Evolutionary conservation across 163 green algal genomes (phyloP).

Genomic region (Scenedesmus sp.): DNA sequence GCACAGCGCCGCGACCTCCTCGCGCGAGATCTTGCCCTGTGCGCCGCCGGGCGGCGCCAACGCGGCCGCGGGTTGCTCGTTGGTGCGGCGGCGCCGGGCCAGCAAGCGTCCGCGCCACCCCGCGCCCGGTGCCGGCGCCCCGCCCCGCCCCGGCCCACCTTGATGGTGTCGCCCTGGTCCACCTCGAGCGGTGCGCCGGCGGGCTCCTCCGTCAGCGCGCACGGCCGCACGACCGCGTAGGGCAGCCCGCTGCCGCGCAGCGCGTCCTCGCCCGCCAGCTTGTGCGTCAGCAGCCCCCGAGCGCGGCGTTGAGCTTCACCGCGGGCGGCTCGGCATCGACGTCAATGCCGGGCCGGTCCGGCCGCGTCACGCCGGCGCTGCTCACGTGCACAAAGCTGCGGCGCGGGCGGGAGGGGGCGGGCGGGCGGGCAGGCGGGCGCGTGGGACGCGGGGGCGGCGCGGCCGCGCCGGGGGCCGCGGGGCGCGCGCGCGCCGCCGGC

Average conservation of each 20-base stretch:
- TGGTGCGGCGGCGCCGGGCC: too few relatives aligned
- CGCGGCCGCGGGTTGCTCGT: background rate
- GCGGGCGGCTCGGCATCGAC: slow-evolving; percentile 84
- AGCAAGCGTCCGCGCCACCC: too few relatives aligned
- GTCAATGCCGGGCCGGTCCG: slow-evolving; percentile 84
- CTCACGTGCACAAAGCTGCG: slow-evolving; percentile 77
- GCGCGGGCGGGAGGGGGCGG: slow-evolving; percentile 5
- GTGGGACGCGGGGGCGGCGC: background rate
- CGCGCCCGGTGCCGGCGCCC: too few relatives aligned
- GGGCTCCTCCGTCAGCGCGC: slow-evolving; percentile 91
- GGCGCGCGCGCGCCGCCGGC: too few relatives aligned
- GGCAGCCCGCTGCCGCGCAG: slow-evolving; percentile 79
- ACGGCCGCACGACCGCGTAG: slow-evolving; percentile 82
- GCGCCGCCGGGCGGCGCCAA: background rate
- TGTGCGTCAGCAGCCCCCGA: slow-evolving; percentile 94
- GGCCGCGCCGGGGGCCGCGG: too few relatives aligned
- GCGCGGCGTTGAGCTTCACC: slow-evolving; percentile 88
- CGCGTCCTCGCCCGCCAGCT: slow-evolving; percentile 84
- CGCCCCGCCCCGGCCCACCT: slow-evolving; percentile 48
- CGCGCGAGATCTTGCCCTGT: slow-evolving; percentile 86
- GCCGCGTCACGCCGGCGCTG: slow-evolving; percentile 82
- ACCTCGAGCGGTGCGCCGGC: slow-evolving; percentile 75
- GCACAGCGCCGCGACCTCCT: slow-evolving; percentile 89
- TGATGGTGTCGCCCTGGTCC: slow-evolving; percentile 90
- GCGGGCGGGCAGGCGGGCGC: background rate